Conservation (phyloP, 345 rosid species). For the Syzygium oleosum region DNA sequence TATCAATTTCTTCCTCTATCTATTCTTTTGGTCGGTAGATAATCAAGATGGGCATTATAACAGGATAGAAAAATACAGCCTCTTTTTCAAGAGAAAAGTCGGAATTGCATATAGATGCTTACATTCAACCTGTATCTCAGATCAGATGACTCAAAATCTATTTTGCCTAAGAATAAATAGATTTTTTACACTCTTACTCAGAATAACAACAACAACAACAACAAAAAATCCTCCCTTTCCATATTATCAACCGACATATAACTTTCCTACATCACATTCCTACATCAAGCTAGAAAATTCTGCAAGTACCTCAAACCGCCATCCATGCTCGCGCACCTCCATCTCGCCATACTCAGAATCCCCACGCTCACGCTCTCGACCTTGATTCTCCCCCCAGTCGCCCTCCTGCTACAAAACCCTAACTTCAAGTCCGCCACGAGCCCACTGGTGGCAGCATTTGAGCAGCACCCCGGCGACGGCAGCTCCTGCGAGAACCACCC, state of each 20-base stretch:
- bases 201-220: not conserved
- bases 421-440: slow-evolving; percentile 36
- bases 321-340: slow-evolving; percentile 40
- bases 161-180: not conserved
- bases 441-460: slow-evolving; percentile 14
- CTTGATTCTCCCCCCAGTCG: not conserved
- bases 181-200: not conserved
- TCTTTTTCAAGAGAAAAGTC: too few species aligned
- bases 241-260: not conserved
- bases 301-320: slow-evolving; percentile 43
- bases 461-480: slow-evolving; percentile 30
- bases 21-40: too few species aligned
- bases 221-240: not conserved
- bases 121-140: not conserved
- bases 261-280: not conserved
- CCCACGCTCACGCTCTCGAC: slow-evolving; percentile 30
- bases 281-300: slow-evolving; percentile 14
- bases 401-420: not conserved
- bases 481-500: slow-evolving; percentile 48
- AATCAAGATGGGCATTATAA: too few species aligned
- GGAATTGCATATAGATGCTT: too few species aligned
- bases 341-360: slow-evolving; percentile 20
- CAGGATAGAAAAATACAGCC: too few species aligned
- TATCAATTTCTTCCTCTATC: too few species aligned
- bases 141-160: not conserved